A percentile compares a stretch with the other conserved stretches of the same genome.
Conservation (phyloP, 176 grass and related monocot species). For the Juncus effusus region DNA sequence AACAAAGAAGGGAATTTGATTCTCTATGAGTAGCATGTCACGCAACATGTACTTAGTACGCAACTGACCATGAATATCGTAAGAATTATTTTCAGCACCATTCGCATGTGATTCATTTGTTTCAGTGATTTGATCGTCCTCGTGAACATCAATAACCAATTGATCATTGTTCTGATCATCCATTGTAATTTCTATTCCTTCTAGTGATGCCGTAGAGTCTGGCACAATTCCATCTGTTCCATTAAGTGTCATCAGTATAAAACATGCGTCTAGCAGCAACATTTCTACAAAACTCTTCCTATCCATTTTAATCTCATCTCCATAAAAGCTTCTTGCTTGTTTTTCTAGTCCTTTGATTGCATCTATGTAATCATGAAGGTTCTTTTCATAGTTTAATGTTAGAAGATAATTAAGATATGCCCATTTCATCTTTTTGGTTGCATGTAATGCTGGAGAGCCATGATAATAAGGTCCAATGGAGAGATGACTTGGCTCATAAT, state of each 20-base stretch:
- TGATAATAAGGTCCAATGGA: background rate
- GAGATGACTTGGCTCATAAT: constrained; percentile 12
- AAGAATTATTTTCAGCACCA: background rate
- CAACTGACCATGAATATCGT: background rate
- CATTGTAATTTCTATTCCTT: background rate
- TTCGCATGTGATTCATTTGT: background rate
- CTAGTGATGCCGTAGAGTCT: background rate
- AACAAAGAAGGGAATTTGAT: too few relatives aligned
- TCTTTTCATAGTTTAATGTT: background rate
- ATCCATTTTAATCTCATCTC: too few relatives aligned
- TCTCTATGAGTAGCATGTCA: background rate
- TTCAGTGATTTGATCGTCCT: too few relatives aligned
- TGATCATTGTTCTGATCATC: background rate
- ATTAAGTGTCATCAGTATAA: background rate
- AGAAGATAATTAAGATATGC: background rate
- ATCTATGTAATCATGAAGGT: background rate
- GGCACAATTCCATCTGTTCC: background rate
- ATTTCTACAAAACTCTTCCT: background rate
- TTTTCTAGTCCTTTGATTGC: background rate
- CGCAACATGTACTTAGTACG: background rate
- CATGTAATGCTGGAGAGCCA: background rate
- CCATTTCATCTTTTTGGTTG: background rate
- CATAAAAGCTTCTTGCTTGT: background rate
- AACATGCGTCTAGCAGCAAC: background rate
- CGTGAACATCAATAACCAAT: background rate